These are phyloP conservation scores for Puccinia hordei DNA, from an alignment of 1,284 basidiomycete genomes.

Conservation along the genomic window DNA sequence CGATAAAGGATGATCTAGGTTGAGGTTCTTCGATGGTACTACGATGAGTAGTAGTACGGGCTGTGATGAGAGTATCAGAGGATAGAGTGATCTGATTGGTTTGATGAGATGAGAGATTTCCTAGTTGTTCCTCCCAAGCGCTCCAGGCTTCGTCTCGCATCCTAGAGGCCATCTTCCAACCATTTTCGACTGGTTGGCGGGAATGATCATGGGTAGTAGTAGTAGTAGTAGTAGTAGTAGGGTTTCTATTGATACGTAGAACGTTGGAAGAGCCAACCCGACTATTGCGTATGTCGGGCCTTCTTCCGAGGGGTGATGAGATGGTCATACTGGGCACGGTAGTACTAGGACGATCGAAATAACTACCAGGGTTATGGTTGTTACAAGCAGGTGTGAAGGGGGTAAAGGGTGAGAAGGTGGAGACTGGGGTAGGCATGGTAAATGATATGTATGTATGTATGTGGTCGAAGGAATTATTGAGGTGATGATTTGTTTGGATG, in stretches of 20 bases:
- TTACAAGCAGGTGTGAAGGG: slow-evolving; percentile 12
- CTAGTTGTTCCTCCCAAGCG: slow-evolving; percentile 1
- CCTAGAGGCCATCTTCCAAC: slow-evolving; percentile 13
- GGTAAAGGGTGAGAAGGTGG: slow-evolving; percentile 23
- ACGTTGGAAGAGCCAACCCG: not conserved
- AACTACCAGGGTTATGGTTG: not conserved
- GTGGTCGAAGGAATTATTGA: too few species aligned
- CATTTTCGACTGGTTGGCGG: not conserved
- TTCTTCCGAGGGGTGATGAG: not conserved
- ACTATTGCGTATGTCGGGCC: slow-evolving; percentile 7
- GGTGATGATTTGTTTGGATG: not conserved
- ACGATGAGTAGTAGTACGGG: not conserved
- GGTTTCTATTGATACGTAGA: not conserved
- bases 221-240: too few species aligned
- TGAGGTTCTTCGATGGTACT: not conserved
- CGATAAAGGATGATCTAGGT: not conserved
- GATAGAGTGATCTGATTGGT: not conserved
- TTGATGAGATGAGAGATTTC: not conserved
- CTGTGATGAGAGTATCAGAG: not conserved
- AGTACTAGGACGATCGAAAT: slow-evolving; percentile 12
- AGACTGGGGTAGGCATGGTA: slow-evolving; percentile 17
- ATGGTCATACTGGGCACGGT: not conserved
- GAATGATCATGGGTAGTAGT: not conserved
- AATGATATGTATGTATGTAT: too few species aligned
- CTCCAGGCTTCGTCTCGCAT: slow-evolving; percentile 25